These are phyloP conservation scores for Nicotiana knightiana DNA, from an alignment of 257 asterid species.

Conservation along the genomic window DNA sequence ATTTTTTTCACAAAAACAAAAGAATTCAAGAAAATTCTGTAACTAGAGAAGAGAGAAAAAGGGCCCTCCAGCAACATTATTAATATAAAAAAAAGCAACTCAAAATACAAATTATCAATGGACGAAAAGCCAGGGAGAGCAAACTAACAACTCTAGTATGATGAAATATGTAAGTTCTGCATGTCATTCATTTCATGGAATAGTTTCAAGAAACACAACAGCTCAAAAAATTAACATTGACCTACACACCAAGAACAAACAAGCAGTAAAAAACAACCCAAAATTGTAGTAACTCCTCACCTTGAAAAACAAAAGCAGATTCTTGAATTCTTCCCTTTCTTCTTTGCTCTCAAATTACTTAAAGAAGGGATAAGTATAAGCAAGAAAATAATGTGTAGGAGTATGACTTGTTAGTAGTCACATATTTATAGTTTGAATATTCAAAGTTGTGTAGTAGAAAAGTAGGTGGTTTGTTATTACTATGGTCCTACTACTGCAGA, in stretches of 20 bases:
- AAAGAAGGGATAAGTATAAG: too few relatives aligned
- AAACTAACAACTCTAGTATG: not conserved
- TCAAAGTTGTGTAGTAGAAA: constrained; percentile 7
- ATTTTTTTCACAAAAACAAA: not conserved
- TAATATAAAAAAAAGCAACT: not conserved
- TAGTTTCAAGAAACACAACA: not conserved
- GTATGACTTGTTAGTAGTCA: not conserved
- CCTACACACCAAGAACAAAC: not conserved
- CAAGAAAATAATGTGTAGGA: not conserved
- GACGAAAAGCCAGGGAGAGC: too few relatives aligned
- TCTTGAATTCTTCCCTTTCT: not conserved
- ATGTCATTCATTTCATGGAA: not conserved
- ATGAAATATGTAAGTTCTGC: not conserved
- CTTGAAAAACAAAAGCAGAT: not conserved
- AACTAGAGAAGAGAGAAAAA: not conserved
- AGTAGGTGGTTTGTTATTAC: not conserved
- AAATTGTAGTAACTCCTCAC: not conserved
- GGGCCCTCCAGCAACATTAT: too few relatives aligned
- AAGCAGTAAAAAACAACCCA: not conserved
- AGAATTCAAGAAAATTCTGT: not conserved
- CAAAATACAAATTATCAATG: not conserved
- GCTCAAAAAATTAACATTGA: not conserved
- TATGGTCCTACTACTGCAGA: constrained; percentile 4
- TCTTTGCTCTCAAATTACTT: not conserved
- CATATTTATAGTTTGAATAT: constrained; percentile 12